A percentile compares a stretch with the other conserved stretches of the same genome.
These are phyloP conservation scores for Cyberlindnera xishuangbannaensis DNA, from an alignment of 805 yeast genomes.

Conservation along the genomic window DNA sequence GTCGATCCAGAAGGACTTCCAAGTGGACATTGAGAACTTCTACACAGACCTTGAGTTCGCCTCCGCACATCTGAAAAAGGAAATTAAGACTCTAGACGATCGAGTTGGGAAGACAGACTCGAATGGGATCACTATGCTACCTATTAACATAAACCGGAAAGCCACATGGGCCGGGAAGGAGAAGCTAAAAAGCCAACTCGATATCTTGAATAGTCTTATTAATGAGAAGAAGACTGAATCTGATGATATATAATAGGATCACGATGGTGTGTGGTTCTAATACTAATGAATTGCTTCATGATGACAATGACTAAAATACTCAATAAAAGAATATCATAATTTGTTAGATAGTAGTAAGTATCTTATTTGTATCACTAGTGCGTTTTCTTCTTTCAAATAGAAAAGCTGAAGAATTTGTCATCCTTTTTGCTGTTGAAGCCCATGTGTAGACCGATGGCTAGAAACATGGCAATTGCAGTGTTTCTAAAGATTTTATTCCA, in stretches of 20 bases:
- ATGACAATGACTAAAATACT: too few relatives aligned
- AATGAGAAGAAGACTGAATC: too few relatives aligned
- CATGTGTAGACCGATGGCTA: constrained; percentile 11
- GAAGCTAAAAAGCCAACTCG: constrained; percentile 47
- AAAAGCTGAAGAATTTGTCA: constrained; percentile 7
- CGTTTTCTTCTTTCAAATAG: not conserved
- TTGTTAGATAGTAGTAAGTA: too few relatives aligned
- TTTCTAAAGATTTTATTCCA: constrained; percentile 13
- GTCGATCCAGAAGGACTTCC: constrained; percentile 34
- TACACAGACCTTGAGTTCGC: constrained; percentile 51
- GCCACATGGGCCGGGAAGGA: constrained; percentile 60
- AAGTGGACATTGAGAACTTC: constrained; percentile 39
- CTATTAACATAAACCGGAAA: constrained; percentile 63
- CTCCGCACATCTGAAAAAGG: constrained; percentile 57
- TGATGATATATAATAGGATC: too few relatives aligned
- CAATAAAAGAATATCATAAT: too few relatives aligned
- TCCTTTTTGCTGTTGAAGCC: constrained; percentile 12
- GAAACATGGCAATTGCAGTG: constrained; percentile 7
- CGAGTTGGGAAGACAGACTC: constrained; percentile 45
- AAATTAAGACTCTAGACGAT: constrained; percentile 59
- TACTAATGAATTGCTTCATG: too few relatives aligned
- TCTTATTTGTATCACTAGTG: too few relatives aligned
- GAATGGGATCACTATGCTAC: constrained; percentile 49
- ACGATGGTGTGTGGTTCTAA: too few relatives aligned
- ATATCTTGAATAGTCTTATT: constrained; percentile 27